Base-by-base conservation (phyloP, 2,329 filamentous ascomycete species). In the Aspergillus pseudoterreus region DNA sequence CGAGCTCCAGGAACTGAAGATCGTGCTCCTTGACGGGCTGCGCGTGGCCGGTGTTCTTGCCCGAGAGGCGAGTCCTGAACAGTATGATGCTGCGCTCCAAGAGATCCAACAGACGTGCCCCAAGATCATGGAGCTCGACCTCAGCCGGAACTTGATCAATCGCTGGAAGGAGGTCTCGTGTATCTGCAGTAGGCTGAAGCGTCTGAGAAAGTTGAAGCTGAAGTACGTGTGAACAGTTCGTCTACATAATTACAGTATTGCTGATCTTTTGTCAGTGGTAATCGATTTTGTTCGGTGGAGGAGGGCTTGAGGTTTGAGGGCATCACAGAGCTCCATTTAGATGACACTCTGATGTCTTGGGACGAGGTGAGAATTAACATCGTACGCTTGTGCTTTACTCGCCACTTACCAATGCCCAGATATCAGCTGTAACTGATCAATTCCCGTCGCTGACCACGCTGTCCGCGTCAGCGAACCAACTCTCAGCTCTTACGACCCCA, bases 61-160 rank as follows among this genome's bases (percentile, higher is more conserved):
- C 22, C 47, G 32, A 6, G 55, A 63, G 49, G 57, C 60, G 39
- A 54, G 67, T 12, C 10, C 46, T 12, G 56, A 58, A 6, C 41
- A 56, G 42, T 47, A 60, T 22, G 63, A 59, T 52, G 55, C 62
- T 43, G 70, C 67, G 17, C 58, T 69, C 22, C 59, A 57, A 39
- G 73, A 83, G 60, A 85, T 96, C 47, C 67, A 63, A 30, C 64
- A 71, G 15, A 75, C 76, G 2, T 84, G 81, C 63, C 79, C 81
- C 0, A 82, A 81, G 47, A 79, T 83, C 39, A 75, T 80, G 1
- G 89, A 96, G 64, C 76, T 97, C 43, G 92, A 96, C 65, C 70
- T 99, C 39, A 91, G 91, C 64, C 82, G 90, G 46, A 97, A 95
- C 67, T 69, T 96, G 32, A 84, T 97, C 62, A 83, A 85, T 50